Evolutionary conservation across 768 basidiomycete genomes (phyloP).

Genomic region (Leucocoprinus birnbaumii): DNA sequence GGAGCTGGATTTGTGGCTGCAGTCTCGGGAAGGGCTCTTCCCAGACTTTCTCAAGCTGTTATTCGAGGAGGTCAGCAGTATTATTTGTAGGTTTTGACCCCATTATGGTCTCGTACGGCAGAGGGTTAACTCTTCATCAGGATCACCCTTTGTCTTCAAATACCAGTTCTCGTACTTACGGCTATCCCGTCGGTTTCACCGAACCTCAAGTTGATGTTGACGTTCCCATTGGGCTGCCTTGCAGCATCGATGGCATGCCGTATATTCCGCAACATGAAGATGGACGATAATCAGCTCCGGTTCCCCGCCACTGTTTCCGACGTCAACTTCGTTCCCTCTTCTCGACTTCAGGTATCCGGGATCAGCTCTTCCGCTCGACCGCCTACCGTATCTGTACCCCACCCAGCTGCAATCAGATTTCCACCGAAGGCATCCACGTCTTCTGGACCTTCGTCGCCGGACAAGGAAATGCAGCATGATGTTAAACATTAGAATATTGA

Average conservation of each 20-base stretch:
- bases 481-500: no score
- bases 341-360: neutral
- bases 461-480: no score
- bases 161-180: neutral
- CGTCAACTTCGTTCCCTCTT: neutral
- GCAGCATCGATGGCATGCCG: conserved; percentile 5
- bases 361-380: no score
- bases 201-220: neutral
- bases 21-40: conserved; percentile 19
- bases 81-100: conserved; percentile 31
- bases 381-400: no score
- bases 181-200: neutral
- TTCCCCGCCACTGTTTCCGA: no score
- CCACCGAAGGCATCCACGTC: no score
- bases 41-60: conserved; percentile 22
- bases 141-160: neutral
- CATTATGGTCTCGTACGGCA: no score
- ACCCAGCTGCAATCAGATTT: no score
- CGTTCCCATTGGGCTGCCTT: neutral
- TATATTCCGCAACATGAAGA: neutral
- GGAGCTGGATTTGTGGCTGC: conserved; percentile 12
- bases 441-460: no score
- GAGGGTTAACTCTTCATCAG: neutral
- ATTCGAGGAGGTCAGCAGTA: conserved; percentile 30
- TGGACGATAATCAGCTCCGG: no score